Base-by-base conservation (phyloP, 176 grass and related monocot genomes). In the Canna indica region DNA sequence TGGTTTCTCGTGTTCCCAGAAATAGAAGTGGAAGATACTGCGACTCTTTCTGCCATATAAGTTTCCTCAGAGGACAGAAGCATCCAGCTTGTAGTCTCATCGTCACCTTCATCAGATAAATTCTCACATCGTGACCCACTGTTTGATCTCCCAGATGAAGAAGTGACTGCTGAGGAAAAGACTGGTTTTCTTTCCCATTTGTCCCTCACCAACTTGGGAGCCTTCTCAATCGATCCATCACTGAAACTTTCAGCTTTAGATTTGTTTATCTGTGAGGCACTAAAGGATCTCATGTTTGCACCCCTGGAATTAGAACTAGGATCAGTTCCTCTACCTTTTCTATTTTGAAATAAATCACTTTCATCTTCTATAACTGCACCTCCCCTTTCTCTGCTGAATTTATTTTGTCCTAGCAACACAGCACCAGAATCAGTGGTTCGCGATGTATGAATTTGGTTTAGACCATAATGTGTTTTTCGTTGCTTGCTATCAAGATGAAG, bases 171-270 rank as follows among this genome's bases (percentile, higher is more conserved):
- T 80, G 67, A 65, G 44, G 36, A 53, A 73, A 83, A 87, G 72
- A 64, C 60, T 71, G 77, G 56, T 67, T 57, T 88, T 83, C 80
- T 95, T 30, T 76, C 85, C 91, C 85, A 88, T 72, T 73, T 88
- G 47, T 90, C 91, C 39, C 77, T 95, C 32, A 36, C 69, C 63
- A 85, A 38, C 83, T 75, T 77, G 73, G 84, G 53, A 47, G 79
- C 53, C 45, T 84, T 85, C 71, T 70, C 82, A 72, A 48, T 28
- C 47, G 36, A 76, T 81, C 77, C 85, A 95, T 90, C 73, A 75
- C 82, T 77, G 13, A 85, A 85, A 84, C 44, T 76, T 29, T 75
- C 72, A 45, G 72, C 72, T 73, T 59, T 29, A 47, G 74, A 35
- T 79, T 84, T 90, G 71, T 62, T 77, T 80, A 69, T 24, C 77